phyloP scores from a whole-genome alignment of 2,329 filamentous ascomycete genomes.

The Teratosphaeria destructans region DNA sequence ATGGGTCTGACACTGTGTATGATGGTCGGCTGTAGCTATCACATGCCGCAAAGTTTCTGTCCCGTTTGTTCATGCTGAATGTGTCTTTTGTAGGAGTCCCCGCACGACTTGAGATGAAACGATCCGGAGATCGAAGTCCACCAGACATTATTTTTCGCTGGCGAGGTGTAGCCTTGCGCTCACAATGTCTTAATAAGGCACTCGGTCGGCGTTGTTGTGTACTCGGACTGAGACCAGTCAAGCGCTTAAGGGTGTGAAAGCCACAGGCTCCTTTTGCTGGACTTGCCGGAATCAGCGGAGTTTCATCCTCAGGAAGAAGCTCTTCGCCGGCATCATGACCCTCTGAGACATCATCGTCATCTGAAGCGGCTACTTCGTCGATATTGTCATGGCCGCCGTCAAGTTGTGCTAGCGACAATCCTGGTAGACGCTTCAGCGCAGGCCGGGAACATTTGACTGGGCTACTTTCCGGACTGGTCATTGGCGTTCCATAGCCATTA shows the following conservation, averaged over 20 bases:
- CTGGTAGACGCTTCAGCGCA: background rate
- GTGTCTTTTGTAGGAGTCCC: constrained; percentile 19
- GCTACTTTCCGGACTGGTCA: constrained; percentile 9
- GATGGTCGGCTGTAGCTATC: background rate
- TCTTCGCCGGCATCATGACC: background rate
- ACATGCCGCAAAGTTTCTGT: background rate
- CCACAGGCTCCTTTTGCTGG: constrained; percentile 3
- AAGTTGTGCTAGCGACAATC: background rate
- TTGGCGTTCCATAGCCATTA: constrained; percentile 8
- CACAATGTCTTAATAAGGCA: constrained; percentile 10
- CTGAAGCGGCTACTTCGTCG: background rate
- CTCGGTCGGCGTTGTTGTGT: constrained; percentile 11
- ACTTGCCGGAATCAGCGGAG: constrained; percentile 4
- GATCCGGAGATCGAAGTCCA: constrained; percentile 38
- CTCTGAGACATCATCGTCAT: background rate
- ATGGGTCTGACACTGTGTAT: constrained; percentile 13
- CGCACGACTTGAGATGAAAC: constrained; percentile 43
- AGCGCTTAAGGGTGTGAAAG: constrained; percentile 1
- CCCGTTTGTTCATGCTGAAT: constrained; percentile 1
- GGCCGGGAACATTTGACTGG: constrained; percentile 4
- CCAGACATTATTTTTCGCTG: constrained; percentile 11
- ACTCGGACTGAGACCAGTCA: background rate
- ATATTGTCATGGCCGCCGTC: constrained; percentile 2
- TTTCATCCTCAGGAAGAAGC: constrained; percentile 1
- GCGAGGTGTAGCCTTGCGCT: constrained; percentile 11